phyloP scores from a whole-genome alignment of 148 eudicot species.

The Limonium bicolor region DNA sequence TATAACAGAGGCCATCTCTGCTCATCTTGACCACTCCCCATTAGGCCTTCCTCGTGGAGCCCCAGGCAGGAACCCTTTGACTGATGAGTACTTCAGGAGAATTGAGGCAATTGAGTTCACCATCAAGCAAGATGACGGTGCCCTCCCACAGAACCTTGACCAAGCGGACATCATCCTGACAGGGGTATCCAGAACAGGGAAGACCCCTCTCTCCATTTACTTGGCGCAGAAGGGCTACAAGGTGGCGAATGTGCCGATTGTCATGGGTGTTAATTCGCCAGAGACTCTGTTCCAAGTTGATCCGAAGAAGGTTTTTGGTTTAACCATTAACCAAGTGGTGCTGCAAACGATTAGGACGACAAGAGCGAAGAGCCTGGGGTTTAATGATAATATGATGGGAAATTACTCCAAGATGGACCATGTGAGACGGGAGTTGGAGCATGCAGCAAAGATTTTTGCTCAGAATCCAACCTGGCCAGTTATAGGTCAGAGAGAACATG shows the following conservation, averaged over 20 bases:
- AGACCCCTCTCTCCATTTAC: conserved; percentile 86
- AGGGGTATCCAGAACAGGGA: conserved; percentile 91
- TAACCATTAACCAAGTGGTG: conserved; percentile 66
- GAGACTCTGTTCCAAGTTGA: conserved; percentile 53
- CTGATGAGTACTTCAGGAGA: conserved; percentile 72
- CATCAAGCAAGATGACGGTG: conserved; percentile 95
- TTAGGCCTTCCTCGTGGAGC: conserved; percentile 94
- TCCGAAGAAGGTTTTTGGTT: conserved; percentile 61
- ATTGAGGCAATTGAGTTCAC: conserved; percentile 94
- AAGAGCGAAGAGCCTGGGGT: conserved; percentile 74
- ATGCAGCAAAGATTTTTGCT: conserved; percentile 48
- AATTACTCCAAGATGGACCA: conserved; percentile 68
- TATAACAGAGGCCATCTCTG: conserved; percentile 63
- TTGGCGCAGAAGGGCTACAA: conserved; percentile 83
- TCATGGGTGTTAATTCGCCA: conserved; percentile 50
- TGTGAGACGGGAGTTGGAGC: conserved; percentile 59
- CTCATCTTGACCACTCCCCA: conserved; percentile 79
- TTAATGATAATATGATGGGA: conserved; percentile 24
- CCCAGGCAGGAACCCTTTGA: conserved; percentile 44
- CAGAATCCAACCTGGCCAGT: conserved; percentile 86
- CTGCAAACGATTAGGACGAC: conserved; percentile 65
- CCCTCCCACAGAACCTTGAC: conserved; percentile 57
- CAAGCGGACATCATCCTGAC: conserved; percentile 70
- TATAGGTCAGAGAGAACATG: conserved; percentile 81
- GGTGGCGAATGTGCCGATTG: conserved; percentile 89